A percentile compares a stretch with the other conserved stretches of the same genome.
Conservation (phyloP, 371 early-diverging fungal species). For the Saksenaea vasiformis region DNA sequence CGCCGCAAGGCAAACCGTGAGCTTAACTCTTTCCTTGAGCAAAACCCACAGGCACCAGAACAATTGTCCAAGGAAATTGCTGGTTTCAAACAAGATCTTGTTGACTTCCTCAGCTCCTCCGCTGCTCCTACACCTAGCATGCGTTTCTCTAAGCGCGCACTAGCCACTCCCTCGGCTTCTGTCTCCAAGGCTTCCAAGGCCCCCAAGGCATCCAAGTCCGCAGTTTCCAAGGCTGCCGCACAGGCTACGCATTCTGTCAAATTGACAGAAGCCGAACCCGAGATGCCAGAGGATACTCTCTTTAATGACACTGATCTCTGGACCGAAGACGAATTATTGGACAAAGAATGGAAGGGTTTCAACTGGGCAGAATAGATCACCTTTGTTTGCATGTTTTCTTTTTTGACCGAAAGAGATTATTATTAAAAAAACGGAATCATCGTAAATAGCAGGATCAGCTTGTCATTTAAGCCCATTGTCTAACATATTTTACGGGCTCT, state of each 20-base stretch:
- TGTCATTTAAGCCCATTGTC: too few relatives aligned
- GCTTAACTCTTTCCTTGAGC: not conserved
- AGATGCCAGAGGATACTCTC: not conserved
- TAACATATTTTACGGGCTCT: too few relatives aligned
- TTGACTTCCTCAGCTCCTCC: not conserved
- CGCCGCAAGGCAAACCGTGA: slow-evolving; percentile 3
- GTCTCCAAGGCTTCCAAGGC: not conserved
- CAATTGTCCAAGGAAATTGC: not conserved
- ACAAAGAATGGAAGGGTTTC: not conserved
- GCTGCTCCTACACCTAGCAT: not conserved
- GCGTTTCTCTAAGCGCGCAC: not conserved
- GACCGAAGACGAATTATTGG: not conserved
- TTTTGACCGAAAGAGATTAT: too few relatives aligned
- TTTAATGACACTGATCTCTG: slow-evolving; percentile 1
- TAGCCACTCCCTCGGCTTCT: not conserved
- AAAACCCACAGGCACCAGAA: not conserved
- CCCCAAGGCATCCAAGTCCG: not conserved
- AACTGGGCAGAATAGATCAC: not conserved
- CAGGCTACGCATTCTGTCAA: not conserved
- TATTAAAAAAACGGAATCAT: too few relatives aligned
- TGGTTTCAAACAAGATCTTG: not conserved
- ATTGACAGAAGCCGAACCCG: not conserved
- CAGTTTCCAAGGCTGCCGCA: not conserved
- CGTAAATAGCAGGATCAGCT: too few relatives aligned
- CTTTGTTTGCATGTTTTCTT: too few relatives aligned